Evolutionary conservation across 2,329 filamentous ascomycete species (phyloP), one percentile per base, ranked within the genome.

Genomic region (Colletotrichum australisinense): DNA sequence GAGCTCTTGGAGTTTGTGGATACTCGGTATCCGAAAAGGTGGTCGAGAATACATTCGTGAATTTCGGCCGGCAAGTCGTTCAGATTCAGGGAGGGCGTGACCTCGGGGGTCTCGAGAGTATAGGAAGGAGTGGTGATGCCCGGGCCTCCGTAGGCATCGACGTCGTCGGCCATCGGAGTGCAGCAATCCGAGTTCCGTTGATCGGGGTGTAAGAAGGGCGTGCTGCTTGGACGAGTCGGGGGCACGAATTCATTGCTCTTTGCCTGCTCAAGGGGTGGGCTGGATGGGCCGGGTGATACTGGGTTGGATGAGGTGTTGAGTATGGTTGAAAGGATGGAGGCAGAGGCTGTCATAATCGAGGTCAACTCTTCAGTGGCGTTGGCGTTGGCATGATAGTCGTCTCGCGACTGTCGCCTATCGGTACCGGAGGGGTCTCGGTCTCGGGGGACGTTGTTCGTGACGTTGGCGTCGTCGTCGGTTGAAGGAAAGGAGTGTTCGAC

Each of bases 31-130:
- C 92, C 93, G 77, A 94, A 93, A 2, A 94, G 83, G 76, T 93
- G 89, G 79, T 94, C 93, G 16, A 94, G 84, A 67, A 94, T 92
- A 68, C 89, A 89, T 77, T 94, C 92, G 78, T 94, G 92, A 14
- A 95, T 93, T 80, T 94, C 93, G 68, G 89, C 87, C 1, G 93
- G 93, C 1, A 94, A 83, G 74, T 89, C 81, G 57, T 85, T 83
- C 62, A 90, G 81, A 65, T 85, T 73, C 30, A 75, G 46, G 49
- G 73, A 66, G 58, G 57, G 65, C 24, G 67, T 65, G 46, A 58
- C 56, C 24, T 67, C 63, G 57, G 35, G 78, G 63, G 73, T 74
- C 35, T 70, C 42, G 53, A 77, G 62, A 24, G 63, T 63, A 62
- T 71, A 74, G 62, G 56, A 69, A 16, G 78, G 75, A 55, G 69